phyloP scores from a whole-genome alignment of 2,329 filamentous ascomycete genomes.

The Fusarium udum region DNA sequence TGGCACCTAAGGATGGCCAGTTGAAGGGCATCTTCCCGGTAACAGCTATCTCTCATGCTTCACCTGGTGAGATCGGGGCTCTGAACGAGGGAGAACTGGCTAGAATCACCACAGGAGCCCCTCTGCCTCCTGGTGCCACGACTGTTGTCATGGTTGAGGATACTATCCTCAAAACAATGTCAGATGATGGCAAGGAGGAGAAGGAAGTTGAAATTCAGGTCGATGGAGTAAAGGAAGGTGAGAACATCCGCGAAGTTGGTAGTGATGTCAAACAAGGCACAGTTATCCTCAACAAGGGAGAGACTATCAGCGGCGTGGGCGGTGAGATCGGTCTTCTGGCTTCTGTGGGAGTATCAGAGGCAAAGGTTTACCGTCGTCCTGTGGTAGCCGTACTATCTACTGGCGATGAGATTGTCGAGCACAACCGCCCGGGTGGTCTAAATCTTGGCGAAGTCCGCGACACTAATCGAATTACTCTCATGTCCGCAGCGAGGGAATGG shows the following conservation, averaged over 20 bases:
- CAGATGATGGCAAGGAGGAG: conserved; percentile 85
- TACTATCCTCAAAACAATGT: conserved; percentile 78
- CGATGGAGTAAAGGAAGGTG: conserved; percentile 75
- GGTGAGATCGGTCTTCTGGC: conserved; percentile 92
- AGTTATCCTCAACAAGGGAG: conserved; percentile 77
- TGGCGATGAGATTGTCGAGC: conserved; percentile 90
- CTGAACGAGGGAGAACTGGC: conserved; percentile 81
- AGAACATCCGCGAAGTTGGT: conserved; percentile 91
- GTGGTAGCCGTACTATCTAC: conserved; percentile 89
- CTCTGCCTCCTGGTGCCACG: conserved; percentile 86
- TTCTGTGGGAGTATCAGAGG: conserved; percentile 78
- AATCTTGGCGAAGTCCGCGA: conserved; percentile 88
- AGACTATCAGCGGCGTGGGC: conserved; percentile 84
- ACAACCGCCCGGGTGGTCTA: conserved; percentile 70
- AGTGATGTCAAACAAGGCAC: conserved; percentile 81
- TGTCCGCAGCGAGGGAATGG: conserved; percentile 78
- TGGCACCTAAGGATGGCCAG: conserved; percentile 69
- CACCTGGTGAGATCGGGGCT: conserved; percentile 71
- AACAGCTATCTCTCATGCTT: conserved; percentile 84
- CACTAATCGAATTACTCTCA: conserved; percentile 88
- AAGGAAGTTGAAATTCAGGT: conserved; percentile 87
- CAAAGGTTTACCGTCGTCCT: conserved; percentile 79
- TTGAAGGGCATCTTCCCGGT: conserved; percentile 88
- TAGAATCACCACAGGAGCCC: conserved; percentile 93
- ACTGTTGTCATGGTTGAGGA: conserved; percentile 95